Percentiles rank a stretch among this genome's conserved stretches.
Conservation (phyloP, 2,329 filamentous ascomycete species). For the Penicillium expansum region DNA sequence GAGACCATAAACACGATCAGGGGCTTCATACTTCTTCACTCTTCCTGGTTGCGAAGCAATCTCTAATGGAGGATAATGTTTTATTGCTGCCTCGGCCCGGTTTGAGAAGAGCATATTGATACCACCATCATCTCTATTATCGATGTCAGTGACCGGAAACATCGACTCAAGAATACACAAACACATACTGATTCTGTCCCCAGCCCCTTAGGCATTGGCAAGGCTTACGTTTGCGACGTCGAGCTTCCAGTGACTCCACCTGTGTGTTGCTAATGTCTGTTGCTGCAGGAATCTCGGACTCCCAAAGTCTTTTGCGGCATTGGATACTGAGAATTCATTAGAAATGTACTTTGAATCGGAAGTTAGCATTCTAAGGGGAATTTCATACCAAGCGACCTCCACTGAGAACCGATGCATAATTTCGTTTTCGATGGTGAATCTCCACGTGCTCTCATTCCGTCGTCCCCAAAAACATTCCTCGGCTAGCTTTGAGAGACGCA, state of each 20-base stretch:
- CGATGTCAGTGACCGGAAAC: too few relatives aligned
- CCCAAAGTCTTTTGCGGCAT: constrained; percentile 9
- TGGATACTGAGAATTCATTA: background rate
- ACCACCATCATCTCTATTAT: too few relatives aligned
- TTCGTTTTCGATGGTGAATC: constrained; percentile 10
- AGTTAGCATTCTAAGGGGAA: too few relatives aligned
- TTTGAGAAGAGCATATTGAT: constrained; percentile 4
- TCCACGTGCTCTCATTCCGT: constrained; percentile 11
- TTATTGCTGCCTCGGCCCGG: constrained; percentile 7
- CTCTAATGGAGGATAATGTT: constrained; percentile 1
- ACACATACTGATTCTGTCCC: too few relatives aligned
- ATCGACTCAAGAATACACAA: too few relatives aligned
- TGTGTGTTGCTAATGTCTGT: too few relatives aligned
- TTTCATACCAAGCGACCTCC: constrained; percentile 10
- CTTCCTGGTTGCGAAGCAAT: background rate
- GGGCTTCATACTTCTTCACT: constrained; percentile 5
- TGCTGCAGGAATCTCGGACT: background rate
- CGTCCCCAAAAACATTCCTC: background rate
- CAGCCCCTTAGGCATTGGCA: too few relatives aligned
- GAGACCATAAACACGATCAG: constrained; percentile 14
- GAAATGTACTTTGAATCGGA: too few relatives aligned
- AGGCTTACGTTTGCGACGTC: too few relatives aligned
- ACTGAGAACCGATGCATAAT: constrained; percentile 10
- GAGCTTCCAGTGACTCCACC: too few relatives aligned
- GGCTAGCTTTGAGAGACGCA: background rate